A percentile compares a stretch with the other conserved stretches of the same genome.
Evolutionary conservation across 140 eudicot species (phyloP).

Genomic region (Cichorium intybus): DNA sequence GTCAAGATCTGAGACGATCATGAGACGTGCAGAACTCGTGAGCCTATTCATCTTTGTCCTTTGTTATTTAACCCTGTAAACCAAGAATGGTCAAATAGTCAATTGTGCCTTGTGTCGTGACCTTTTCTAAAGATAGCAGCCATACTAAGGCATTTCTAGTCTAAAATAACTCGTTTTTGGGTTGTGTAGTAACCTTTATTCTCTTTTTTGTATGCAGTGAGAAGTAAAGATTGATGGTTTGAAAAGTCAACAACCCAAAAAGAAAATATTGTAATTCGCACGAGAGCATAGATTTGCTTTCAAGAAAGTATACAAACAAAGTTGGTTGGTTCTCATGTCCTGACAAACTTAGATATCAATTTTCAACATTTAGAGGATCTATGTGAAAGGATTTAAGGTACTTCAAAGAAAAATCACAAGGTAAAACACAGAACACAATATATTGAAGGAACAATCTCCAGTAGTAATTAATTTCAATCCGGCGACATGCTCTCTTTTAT

Average conservation of each 20-base stretch:
- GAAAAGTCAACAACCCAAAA: too few species aligned
- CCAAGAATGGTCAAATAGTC: too few species aligned
- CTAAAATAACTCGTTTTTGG: too few species aligned
- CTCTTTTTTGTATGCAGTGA: too few species aligned
- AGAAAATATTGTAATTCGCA: too few species aligned
- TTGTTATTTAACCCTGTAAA: slow-evolving; percentile 37
- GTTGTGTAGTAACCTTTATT: too few species aligned
- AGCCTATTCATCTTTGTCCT: slow-evolving; percentile 44
- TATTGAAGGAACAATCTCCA: slow-evolving; percentile 1
- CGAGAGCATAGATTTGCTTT: too few species aligned
- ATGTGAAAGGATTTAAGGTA: not conserved
- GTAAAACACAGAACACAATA: not conserved
- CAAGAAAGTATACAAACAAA: not conserved
- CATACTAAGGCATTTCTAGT: not conserved
- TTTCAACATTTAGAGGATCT: not conserved
- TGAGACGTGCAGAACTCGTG: slow-evolving; percentile 54
- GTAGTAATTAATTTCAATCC: not conserved
- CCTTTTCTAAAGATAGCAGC: too few species aligned
- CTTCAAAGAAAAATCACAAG: not conserved
- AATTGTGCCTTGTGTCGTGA: too few species aligned
- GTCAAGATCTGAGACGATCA: slow-evolving; percentile 80
- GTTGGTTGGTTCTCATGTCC: not conserved
- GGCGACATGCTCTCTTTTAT: not conserved
- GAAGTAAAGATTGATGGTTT: too few species aligned
- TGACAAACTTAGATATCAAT: not conserved